phyloP scores from a whole-genome alignment of 2,329 filamentous ascomycete species.

The Pyricularia sp. region DNA sequence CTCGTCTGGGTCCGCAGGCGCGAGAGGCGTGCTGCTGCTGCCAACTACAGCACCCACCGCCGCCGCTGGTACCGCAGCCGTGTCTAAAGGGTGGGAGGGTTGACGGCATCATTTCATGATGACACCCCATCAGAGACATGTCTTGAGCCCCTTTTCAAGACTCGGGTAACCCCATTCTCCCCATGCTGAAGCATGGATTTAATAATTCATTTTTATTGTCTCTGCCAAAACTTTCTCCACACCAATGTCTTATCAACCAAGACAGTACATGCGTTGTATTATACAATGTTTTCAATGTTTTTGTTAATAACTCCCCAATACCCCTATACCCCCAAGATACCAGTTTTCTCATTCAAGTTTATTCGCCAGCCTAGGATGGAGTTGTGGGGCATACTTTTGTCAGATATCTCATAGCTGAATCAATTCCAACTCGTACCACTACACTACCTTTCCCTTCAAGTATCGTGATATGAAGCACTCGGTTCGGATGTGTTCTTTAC shows the following conservation, averaged over 20 bases:
- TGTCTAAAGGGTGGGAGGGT: constrained; percentile 19
- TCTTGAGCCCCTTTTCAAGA: not conserved
- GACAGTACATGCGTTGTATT: not conserved
- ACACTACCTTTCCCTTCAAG: not conserved
- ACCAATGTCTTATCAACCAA: not conserved
- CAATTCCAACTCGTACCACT: not conserved
- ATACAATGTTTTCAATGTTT: not conserved
- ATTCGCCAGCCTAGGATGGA: not conserved
- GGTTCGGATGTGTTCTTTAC: too few relatives aligned
- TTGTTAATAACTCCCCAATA: not conserved
- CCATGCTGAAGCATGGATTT: too few relatives aligned
- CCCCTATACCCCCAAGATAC: not conserved
- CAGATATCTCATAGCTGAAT: not conserved
- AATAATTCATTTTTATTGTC: not conserved
- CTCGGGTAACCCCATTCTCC: not conserved
- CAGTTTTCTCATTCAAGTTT: not conserved
- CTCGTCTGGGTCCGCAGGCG: constrained; percentile 38
- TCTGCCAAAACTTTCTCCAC: not conserved
- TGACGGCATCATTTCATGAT: too few relatives aligned
- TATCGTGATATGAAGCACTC: not conserved
- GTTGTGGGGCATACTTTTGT: not conserved
- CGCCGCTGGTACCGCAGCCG: constrained; percentile 28
- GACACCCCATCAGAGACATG: not conserved
- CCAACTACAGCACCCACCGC: constrained; percentile 12
- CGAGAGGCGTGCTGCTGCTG: constrained; percentile 12